phyloP scores from a whole-genome alignment of 2,329 filamentous ascomycete genomes.

The Nakataea oryzae region DNA sequence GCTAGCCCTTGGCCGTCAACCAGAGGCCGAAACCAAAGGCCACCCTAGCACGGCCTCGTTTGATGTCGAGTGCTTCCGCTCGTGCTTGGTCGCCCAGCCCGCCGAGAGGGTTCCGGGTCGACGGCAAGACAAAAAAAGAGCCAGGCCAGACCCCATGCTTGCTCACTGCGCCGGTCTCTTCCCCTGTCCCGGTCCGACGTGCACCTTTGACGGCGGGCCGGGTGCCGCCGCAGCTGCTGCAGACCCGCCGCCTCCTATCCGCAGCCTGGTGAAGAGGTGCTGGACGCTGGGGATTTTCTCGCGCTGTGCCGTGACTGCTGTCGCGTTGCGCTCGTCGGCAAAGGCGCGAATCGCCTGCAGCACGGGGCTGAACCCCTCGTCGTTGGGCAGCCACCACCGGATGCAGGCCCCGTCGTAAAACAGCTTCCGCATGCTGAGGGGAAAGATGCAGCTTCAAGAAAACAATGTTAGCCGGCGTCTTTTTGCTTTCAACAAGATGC shows the following conservation, averaged over 20 bases:
- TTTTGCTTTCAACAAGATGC: neutral
- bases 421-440: slow-evolving; percentile 60
- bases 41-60: neutral
- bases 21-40: neutral
- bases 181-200: slow-evolving; percentile 3
- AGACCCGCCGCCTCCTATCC: slow-evolving; percentile 23
- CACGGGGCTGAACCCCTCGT: slow-evolving; percentile 64
- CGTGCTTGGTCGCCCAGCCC: neutral
- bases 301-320: slow-evolving; percentile 42
- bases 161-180: neutral
- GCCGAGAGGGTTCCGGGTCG: neutral
- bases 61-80: neutral
- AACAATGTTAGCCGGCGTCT: neutral
- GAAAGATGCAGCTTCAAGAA: slow-evolving; percentile 65
- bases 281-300: slow-evolving; percentile 67
- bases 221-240: neutral
- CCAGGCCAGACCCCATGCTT: no score
- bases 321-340: slow-evolving; percentile 64
- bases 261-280: slow-evolving; percentile 57
- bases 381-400: slow-evolving; percentile 83
- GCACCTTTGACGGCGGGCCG: no score
- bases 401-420: slow-evolving; percentile 64
- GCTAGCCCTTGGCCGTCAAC: neutral
- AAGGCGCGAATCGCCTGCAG: slow-evolving; percentile 71
- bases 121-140: neutral